phyloP scores from a whole-genome alignment of 2,329 filamentous ascomycete species.

The Incumbomyces delicatus region DNA sequence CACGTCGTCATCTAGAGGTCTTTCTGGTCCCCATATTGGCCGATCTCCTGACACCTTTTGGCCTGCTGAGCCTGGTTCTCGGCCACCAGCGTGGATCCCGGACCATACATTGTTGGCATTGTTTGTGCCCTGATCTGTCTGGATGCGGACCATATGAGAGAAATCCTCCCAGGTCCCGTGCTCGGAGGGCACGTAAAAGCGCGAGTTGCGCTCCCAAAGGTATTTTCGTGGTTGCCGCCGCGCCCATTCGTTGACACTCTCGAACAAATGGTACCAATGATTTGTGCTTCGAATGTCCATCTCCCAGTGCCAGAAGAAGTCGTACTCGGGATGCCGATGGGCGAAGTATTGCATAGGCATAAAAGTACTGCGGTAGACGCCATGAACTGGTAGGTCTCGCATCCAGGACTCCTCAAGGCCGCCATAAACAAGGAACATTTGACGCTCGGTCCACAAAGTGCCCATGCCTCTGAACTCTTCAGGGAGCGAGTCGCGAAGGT shows the following conservation, averaged over 20 bases:
- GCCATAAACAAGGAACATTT: constrained; percentile 86
- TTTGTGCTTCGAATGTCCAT: constrained; percentile 88
- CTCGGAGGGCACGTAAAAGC: constrained; percentile 67
- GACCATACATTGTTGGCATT: constrained; percentile 60
- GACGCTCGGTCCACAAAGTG: constrained; percentile 85
- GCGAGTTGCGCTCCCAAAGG: constrained; percentile 68
- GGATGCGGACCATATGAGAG: constrained; percentile 63
- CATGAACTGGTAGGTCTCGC: constrained; percentile 68
- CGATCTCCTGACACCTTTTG: constrained; percentile 41
- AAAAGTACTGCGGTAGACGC: constrained; percentile 82
- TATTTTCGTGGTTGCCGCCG: constrained; percentile 66
- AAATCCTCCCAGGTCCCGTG: constrained; percentile 76
- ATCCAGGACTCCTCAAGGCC: constrained; percentile 70
- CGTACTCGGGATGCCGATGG: constrained; percentile 76
- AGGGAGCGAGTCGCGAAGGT: constrained; percentile 62
- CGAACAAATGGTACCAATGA: constrained; percentile 69
- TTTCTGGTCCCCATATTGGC: constrained; percentile 74
- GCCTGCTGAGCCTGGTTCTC: constrained; percentile 21
- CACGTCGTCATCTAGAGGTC: constrained; percentile 57
- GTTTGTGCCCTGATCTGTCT: constrained; percentile 60
- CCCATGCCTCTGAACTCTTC: constrained; percentile 81
- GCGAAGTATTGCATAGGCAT: constrained; percentile 96
- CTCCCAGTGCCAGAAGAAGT: constrained; percentile 91
- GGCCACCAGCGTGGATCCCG: constrained; percentile 26
- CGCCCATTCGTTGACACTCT: constrained; percentile 60